Percentiles rank a stretch among this genome's conserved stretches.
Evolutionary conservation across 306 rosid genomes (phyloP).

Genomic region (Cajanus cajan): DNA sequence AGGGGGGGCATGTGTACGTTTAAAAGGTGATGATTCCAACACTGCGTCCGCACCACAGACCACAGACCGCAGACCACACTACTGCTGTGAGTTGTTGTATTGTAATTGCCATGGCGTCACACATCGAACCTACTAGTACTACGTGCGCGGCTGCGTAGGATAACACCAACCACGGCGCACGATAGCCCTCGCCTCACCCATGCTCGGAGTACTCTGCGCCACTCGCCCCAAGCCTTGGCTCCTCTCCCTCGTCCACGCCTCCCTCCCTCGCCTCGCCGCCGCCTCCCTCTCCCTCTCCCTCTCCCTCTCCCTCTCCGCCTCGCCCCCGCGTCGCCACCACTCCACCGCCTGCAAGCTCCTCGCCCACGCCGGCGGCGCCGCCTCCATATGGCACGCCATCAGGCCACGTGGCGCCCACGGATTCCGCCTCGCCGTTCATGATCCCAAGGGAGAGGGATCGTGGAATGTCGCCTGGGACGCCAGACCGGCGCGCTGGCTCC

Average conservation of each 20-base stretch:
- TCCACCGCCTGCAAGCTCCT: conserved; percentile 56
- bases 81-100: no score
- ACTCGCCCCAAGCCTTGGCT: conserved; percentile 38
- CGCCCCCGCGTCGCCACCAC: conserved; percentile 52
- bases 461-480: conserved; percentile 97
- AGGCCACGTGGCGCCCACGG: conserved; percentile 45
- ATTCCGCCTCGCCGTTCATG: conserved; percentile 43
- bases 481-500: conserved; percentile 94
- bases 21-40: not conserved
- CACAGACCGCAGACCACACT: no score
- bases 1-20: no score
- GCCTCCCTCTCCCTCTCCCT: not conserved
- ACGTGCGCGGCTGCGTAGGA: conserved; percentile 29
- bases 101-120: no score
- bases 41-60: no score
- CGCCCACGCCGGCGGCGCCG: conserved; percentile 49
- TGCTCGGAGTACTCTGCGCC: conserved; percentile 42
- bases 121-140: not conserved
- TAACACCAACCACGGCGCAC: conserved; percentile 23
- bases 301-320: not conserved
- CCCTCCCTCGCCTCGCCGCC: conserved; percentile 40
- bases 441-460: conserved; percentile 78
- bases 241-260: conserved; percentile 45
- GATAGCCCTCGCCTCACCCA: conserved; percentile 27
- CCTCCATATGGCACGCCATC: conserved; percentile 87